Base-by-base conservation (phyloP, 352 stramenopile species). In the Pythium dissotocum region DNA sequence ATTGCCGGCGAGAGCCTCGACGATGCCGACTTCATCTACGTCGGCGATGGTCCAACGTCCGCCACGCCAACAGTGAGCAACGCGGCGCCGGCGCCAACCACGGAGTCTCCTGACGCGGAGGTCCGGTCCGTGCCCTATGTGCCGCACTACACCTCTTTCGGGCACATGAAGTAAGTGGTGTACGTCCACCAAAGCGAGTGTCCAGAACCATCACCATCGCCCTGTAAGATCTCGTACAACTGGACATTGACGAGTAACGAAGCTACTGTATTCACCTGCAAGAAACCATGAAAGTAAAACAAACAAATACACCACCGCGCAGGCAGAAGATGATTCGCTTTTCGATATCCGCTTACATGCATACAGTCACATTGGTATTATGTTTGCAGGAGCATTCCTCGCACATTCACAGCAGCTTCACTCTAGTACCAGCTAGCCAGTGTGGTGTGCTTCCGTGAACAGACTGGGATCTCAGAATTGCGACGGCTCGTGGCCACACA, bases 401-500 rank as follows among this genome's bases (percentile, higher is more conserved):
- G 42, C 42, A 53, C 14, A 6, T 53, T 53, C 46, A 24, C 3
- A 30, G n/a, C 46, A 18, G 21, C 21, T 12, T 53, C 28, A 4
- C 28, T 30, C 28, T 30, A 30, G 28, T 30, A 4, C 28, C 28
- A 30, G 28, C 28, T 40, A 40, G 35, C 35, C 35, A 40, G 35
- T 40, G 35, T 13, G 1, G 35, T 13, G 35, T 40, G 35, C 35
- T 40, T 51, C 44, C 6, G 18, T 51, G 44, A 6, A 51, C 18
- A 5, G n/a, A 10, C 46, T 53, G 46, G 46, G 9, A 53, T 53
- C 46, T 53, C 46, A 53, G 46, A 53, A 53, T 53, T 33, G n/a
- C 4, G 3, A n/a, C 46, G 24, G 44, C 44, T 26, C n/a, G 35
- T 40, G 28, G 28, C 28, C 28, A 30, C 28, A 30, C 28, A 30